Evolutionary conservation across 2,329 filamentous ascomycete species (phyloP), one percentile per base, ranked within the genome.

Genomic region (Fusarium sp.): DNA sequence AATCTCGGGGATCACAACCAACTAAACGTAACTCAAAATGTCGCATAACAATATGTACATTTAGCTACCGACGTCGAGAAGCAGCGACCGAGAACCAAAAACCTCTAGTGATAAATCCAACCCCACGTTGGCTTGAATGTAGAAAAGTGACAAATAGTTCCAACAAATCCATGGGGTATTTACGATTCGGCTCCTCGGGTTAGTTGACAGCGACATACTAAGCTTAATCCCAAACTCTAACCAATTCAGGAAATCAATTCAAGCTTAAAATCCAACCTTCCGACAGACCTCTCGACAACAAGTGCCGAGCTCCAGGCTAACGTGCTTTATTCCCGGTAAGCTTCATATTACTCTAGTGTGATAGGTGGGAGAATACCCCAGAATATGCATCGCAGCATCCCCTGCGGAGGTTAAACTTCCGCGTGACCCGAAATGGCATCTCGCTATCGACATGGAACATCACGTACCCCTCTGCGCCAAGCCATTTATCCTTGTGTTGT

Each of bases 351-450:
- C 15, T 28, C 3, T 0, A 0, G 15, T 8, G 1, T 67, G 48
- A 69, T 69, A 69, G 66, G 66, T 56, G 64, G 65, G 64, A 62
- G 41, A 58, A 45, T 36, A 35, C n/a, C 35, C 63, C 30, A 48
- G 32, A n/a, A n/a, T n/a, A 39, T 45, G 36, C 12, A 26, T 36
- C 13, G 9, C n/a, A 10, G 14, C 41, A 9, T 36, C 24, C 44
- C 42, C 17, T 17, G 24, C 67, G 67, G 67, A 70, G 53, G 59
- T 59, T 22, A 48, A 39, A 70, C 67, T 50, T 70, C 67, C 67
- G 67, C 26, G 38, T 39, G 30, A 8, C 67, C 66, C 36, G 45
- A 65, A 58, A 9, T 55, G 67, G 67, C 26, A 70, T 66, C 32
- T 53, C 53, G 38, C 8, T 57, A 48, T 44, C 7, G 11, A 7